Percentiles rank a stretch among this genome's conserved stretches.
Conservation (phyloP, 2,329 filamentous ascomycete genomes). For the Botrytis squamosa region DNA sequence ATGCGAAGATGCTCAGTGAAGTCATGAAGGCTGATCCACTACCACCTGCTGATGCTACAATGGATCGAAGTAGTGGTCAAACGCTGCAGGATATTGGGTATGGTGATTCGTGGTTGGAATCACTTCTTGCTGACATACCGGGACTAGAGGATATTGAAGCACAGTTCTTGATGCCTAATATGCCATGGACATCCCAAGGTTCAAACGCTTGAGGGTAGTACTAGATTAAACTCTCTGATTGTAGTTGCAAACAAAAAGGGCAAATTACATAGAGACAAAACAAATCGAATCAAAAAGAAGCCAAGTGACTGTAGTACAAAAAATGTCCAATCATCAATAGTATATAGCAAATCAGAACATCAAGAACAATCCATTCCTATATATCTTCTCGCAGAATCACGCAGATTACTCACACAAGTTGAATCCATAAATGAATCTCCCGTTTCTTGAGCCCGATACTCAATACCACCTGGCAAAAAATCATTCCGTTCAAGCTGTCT, state of each 20-base stretch:
- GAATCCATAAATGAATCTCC: neutral
- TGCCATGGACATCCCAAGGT: neutral
- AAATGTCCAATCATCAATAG: neutral
- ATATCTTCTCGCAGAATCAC: neutral
- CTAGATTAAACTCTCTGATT: neutral
- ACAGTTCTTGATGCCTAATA: neutral
- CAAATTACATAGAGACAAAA: neutral
- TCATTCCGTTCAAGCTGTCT: rapidly evolving
- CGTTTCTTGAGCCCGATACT: neutral
- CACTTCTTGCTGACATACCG: conserved; percentile 12
- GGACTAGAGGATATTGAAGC: conserved; percentile 4
- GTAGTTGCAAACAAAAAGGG: neutral
- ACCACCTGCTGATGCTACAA: neutral
- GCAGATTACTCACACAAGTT: neutral
- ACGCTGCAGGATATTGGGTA: neutral
- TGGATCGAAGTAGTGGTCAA: neutral
- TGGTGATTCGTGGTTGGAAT: conserved; percentile 15
- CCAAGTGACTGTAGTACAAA: neutral
- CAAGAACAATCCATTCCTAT: neutral
- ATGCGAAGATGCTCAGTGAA: conserved; percentile 1
- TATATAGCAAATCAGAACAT: neutral
- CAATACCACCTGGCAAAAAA: neutral
- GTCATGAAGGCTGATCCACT: conserved; percentile 6
- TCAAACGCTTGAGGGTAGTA: neutral
- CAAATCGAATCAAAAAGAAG: too few species aligned